A percentile compares a stretch with the other conserved stretches of the same genome.
phyloP scores from a whole-genome alignment of 2,329 filamentous ascomycete species.

The Paracorniculantispora psalliotae region DNA sequence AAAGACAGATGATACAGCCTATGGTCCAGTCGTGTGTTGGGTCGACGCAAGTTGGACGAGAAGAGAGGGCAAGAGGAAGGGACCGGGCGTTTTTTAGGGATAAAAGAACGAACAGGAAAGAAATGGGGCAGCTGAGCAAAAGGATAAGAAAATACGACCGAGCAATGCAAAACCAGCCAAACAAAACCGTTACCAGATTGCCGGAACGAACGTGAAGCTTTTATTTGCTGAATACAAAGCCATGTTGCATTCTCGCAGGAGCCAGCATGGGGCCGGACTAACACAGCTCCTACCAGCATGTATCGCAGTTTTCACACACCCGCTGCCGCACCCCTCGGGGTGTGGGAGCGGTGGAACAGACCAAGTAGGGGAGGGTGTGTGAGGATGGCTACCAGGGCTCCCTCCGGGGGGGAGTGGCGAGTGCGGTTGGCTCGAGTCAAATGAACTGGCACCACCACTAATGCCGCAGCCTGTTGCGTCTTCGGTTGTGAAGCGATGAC shows the following conservation, averaged over 20 bases:
- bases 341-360: background rate
- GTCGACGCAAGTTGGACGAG: background rate
- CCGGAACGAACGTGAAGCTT: conserved; percentile 12
- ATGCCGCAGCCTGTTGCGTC: background rate
- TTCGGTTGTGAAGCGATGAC: conserved; percentile 11
- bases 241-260: conserved; percentile 14
- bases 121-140: conserved; percentile 13
- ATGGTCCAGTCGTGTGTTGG: background rate
- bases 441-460: background rate
- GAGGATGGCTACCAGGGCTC: background rate
- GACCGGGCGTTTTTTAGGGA: conserved; percentile 4
- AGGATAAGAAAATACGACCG: conserved; percentile 13
- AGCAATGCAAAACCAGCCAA: conserved; percentile 10
- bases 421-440: conserved; percentile 9
- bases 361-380: background rate
- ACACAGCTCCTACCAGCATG: background rate
- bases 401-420: background rate
- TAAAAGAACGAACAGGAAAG: conserved; percentile 7
- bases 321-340: background rate
- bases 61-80: conserved; percentile 3
- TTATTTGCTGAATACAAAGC: conserved; percentile 12
- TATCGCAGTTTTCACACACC: background rate
- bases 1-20: background rate
- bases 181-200: conserved; percentile 14
- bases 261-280: conserved; percentile 10